Evolutionary conservation across 176 grass and related monocot genomes (phyloP).

Genomic region (Musa schizocarpa): DNA sequence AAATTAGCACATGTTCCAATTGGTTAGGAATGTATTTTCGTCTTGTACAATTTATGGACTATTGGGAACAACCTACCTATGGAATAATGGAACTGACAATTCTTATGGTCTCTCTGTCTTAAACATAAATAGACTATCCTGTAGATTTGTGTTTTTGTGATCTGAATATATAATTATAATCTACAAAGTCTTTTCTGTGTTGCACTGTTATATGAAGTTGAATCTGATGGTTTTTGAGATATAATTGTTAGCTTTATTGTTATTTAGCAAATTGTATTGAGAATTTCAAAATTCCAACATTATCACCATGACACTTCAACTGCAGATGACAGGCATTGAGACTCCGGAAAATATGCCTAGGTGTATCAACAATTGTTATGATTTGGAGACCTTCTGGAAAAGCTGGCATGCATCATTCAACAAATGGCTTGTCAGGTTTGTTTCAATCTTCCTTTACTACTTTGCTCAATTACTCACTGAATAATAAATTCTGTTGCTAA

Average conservation of each 20-base stretch:
- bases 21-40: no score
- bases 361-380: constrained; percentile 87
- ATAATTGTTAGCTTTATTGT: neutral
- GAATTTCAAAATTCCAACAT: neutral
- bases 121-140: no score
- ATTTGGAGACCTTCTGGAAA: constrained; percentile 98
- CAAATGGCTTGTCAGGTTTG: constrained; percentile 95
- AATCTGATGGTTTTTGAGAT: neutral
- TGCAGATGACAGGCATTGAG: constrained; percentile 73
- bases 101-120: no score
- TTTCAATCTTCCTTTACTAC: neutral
- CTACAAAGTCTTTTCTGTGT: neutral
- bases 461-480: neutral
- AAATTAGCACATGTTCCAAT: no score
- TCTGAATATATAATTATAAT: no score
- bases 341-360: constrained; percentile 91
- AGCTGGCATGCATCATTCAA: constrained; percentile 97
- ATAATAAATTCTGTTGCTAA: constrained; percentile 8
- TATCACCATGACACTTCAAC: neutral
- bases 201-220: neutral
- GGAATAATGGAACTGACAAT: no score
- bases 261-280: neutral
- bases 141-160: no score
- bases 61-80: no score
- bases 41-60: no score